phyloP scores from a whole-genome alignment of 768 basidiomycete species.

The Trametopsis cervina region DNA sequence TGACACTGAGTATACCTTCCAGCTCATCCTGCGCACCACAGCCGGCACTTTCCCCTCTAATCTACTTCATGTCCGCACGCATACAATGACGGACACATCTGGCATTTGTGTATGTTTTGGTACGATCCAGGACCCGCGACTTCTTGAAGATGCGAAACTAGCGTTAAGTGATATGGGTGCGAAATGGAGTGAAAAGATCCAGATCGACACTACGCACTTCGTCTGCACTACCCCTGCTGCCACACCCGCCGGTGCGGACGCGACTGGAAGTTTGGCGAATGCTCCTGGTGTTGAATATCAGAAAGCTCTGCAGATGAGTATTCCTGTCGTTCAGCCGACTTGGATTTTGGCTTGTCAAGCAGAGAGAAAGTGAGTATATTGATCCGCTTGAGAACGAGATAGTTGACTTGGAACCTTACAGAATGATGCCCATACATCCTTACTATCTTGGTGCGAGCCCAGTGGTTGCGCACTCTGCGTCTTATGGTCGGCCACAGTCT shows the following conservation, averaged over 20 bases:
- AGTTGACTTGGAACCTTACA: constrained; percentile 21
- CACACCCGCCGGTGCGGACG: constrained; percentile 50
- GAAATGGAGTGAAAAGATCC: constrained; percentile 86
- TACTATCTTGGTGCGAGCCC: constrained; percentile 77
- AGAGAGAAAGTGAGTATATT: constrained; percentile 63
- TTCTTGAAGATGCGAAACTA: constrained; percentile 76
- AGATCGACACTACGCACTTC: constrained; percentile 98
- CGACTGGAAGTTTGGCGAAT: constrained; percentile 41
- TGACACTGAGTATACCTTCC: constrained; percentile 87
- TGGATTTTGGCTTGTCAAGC: constrained; percentile 89
- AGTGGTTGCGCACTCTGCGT: constrained; percentile 29
- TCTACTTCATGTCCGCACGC: constrained; percentile 75
- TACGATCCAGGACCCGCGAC: constrained; percentile 66
- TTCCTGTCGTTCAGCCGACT: constrained; percentile 91
- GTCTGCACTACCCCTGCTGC: constrained; percentile 88
- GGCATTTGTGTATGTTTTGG: constrained; percentile 96
- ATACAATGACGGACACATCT: constrained; percentile 92
- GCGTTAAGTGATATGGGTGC: constrained; percentile 84
- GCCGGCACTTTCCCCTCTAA: constrained; percentile 90
- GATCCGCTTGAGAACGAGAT: not conserved
- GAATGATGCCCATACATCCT: constrained; percentile 81
- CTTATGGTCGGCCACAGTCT: constrained; percentile 56
- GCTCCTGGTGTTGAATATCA: constrained; percentile 88
- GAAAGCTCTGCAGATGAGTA: constrained; percentile 87
- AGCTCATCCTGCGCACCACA: constrained; percentile 86